These are phyloP conservation scores for Boletellus emodensis DNA, from an alignment of 768 basidiomycete species.

Conservation along the genomic window DNA sequence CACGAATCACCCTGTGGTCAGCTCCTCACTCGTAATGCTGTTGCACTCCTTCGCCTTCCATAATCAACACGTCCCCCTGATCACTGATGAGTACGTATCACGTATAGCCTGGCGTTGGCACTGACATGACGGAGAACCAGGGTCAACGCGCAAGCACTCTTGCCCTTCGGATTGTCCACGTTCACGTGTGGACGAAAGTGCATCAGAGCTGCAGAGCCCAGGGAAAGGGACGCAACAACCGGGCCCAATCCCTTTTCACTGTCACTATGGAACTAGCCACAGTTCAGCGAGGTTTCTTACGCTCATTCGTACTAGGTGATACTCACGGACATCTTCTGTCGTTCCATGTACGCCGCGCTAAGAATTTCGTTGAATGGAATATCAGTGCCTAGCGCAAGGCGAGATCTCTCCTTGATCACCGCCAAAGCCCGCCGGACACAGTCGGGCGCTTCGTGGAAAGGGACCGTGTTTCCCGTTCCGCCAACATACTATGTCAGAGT, in stretches of 20 bases:
- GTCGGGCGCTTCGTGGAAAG: slow-evolving; percentile 53
- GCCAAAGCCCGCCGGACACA: slow-evolving; percentile 57
- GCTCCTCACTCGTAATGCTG: slow-evolving; percentile 61
- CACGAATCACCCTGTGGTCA: neutral
- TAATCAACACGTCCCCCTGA: slow-evolving; percentile 77
- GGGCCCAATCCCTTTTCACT: slow-evolving; percentile 71
- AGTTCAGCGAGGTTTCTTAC: slow-evolving; percentile 4
- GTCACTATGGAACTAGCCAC: slow-evolving; percentile 71
- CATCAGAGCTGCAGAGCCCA: slow-evolving; percentile 77
- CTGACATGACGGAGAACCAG: slow-evolving; percentile 66
- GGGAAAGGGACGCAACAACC: slow-evolving; percentile 67
- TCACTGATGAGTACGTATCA: slow-evolving; percentile 3
- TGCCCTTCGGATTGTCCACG: slow-evolving; percentile 31
- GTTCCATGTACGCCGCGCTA: slow-evolving; percentile 80
- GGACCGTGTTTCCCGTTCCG: slow-evolving; percentile 67
- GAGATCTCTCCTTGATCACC: slow-evolving; percentile 55
- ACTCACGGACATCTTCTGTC: slow-evolving; percentile 77
- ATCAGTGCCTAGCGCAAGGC: slow-evolving; percentile 38
- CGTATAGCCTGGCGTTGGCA: neutral
- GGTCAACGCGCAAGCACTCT: slow-evolving; percentile 40
- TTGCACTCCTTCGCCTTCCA: slow-evolving; percentile 70
- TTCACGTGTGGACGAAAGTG: slow-evolving; percentile 58
- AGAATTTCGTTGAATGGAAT: slow-evolving; percentile 72
- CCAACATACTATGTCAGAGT: slow-evolving; percentile 60
- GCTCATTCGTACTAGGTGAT: neutral